Evolutionary conservation across 768 basidiomycete genomes (phyloP).

Genomic region (Auricularia heimuer): DNA sequence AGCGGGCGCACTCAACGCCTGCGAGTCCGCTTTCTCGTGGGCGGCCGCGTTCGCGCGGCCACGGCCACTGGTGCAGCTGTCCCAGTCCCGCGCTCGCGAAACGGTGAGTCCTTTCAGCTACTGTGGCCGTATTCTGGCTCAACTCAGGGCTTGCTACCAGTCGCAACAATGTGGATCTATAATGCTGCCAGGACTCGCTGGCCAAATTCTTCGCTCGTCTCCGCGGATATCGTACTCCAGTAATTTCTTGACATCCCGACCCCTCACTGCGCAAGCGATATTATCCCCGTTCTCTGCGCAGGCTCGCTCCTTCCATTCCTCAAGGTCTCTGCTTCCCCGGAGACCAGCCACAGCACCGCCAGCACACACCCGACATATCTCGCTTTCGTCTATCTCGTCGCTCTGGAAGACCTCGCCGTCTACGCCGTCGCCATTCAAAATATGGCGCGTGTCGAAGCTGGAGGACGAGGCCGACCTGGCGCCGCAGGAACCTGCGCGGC

Average conservation of each 20-base stretch:
- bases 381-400: constrained; percentile 4
- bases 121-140: background rate
- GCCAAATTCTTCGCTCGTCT: background rate
- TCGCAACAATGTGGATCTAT: background rate
- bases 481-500: constrained; percentile 59
- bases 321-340: background rate
- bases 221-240: background rate
- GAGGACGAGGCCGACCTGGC: constrained; percentile 71
- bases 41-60: background rate
- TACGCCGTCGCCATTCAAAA: constrained; percentile 4
- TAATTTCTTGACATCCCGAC: background rate
- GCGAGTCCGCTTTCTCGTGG: background rate
- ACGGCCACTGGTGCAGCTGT: background rate
- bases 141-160: background rate
- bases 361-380: background rate
- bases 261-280: background rate
- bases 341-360: background rate
- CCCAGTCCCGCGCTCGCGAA: background rate
- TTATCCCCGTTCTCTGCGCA: background rate
- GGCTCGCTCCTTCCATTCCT: background rate
- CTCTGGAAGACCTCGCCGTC: constrained; percentile 1
- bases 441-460: constrained; percentile 9
- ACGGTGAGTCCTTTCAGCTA: background rate
- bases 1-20: background rate
- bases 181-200: background rate